These are phyloP conservation scores for Aspergillus asperescens DNA, from an alignment of 495 filamentous ascomycete genomes.

Conservation along the genomic window DNA sequence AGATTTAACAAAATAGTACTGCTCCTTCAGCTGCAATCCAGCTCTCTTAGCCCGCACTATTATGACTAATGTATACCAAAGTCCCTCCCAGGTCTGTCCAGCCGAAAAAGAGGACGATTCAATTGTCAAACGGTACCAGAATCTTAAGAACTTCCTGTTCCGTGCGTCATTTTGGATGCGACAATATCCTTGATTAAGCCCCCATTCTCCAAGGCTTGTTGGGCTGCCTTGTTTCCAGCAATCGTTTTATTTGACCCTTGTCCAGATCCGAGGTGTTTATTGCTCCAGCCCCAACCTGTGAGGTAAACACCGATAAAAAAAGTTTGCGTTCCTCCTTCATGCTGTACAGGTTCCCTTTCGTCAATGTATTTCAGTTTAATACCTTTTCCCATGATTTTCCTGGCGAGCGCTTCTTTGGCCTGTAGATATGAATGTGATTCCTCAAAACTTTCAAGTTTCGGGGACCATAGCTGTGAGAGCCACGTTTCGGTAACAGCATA, in stretches of 20 bases:
- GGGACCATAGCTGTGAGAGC: constrained; percentile 65
- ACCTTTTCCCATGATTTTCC: constrained; percentile 51
- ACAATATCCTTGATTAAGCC: constrained; percentile 51
- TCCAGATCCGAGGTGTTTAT: constrained; percentile 60
- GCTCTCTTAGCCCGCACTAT: no score
- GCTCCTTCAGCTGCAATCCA: no score
- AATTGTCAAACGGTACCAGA: neutral
- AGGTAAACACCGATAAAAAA: constrained; percentile 69
- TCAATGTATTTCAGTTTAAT: constrained; percentile 64
- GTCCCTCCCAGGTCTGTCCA: no score
- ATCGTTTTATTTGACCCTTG: constrained; percentile 64
- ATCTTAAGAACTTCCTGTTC: neutral
- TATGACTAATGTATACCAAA: no score
- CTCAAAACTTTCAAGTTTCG: constrained; percentile 30
- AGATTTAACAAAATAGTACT: no score
- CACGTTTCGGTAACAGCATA: constrained; percentile 56
- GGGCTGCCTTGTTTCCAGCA: constrained; percentile 67
- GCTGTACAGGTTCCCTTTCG: constrained; percentile 45
- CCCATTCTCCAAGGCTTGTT: constrained; percentile 56
- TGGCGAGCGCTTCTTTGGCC: constrained; percentile 52
- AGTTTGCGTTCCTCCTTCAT: constrained; percentile 52
- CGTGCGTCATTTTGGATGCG: neutral
- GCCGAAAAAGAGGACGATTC: no score
- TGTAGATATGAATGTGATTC: constrained; percentile 35
- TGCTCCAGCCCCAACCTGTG: constrained; percentile 65